Percentiles rank a stretch among this genome's conserved stretches.
Conservation (phyloP, 2,329 filamentous ascomycete genomes). For the Pyricularia sp. region DNA sequence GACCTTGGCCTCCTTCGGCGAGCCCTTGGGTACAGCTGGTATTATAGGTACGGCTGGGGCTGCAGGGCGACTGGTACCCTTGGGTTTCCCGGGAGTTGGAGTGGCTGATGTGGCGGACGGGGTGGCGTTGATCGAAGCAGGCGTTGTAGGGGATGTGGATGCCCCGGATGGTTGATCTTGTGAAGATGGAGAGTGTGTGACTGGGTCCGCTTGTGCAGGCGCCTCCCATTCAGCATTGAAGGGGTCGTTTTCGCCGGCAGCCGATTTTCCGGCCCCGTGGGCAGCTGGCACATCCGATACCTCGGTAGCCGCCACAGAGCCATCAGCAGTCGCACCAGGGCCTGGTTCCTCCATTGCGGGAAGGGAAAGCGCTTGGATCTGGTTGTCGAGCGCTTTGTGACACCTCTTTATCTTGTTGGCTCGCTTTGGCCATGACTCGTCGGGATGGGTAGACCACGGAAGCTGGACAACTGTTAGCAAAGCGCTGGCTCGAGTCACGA, state of each 20-base stretch:
- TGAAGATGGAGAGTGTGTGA: conserved; percentile 15
- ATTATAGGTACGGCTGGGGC: conserved; percentile 35
- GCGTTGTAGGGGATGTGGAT: conserved; percentile 25
- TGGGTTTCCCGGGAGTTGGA: conserved; percentile 16
- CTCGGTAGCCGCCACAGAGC: conserved; percentile 15
- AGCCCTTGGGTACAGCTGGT: conserved; percentile 34
- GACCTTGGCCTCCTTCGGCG: conserved; percentile 19
- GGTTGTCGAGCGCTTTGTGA: conserved; percentile 23
- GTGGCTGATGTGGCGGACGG: conserved; percentile 13
- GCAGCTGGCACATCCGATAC: conserved; percentile 7
- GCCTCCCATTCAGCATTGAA: neutral
- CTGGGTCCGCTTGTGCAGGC: conserved; percentile 2
- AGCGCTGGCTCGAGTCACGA: conserved; percentile 2
- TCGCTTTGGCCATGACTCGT: conserved; percentile 38
- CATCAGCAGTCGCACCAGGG: conserved; percentile 14
- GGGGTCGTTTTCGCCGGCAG: neutral
- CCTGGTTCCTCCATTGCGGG: conserved; percentile 27
- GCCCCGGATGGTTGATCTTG: conserved; percentile 22
- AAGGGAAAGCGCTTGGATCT: conserved; percentile 28
- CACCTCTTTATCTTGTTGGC: conserved; percentile 32
- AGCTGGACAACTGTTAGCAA: conserved; percentile 32
- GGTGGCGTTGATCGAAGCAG: conserved; percentile 20
- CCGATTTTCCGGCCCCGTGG: neutral
- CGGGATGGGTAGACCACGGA: conserved; percentile 47
- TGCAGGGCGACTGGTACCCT: conserved; percentile 22